Percentiles rank a stretch among this genome's conserved stretches.
phyloP scores from a whole-genome alignment of 345 rosid species.

The Salix viminalis region DNA sequence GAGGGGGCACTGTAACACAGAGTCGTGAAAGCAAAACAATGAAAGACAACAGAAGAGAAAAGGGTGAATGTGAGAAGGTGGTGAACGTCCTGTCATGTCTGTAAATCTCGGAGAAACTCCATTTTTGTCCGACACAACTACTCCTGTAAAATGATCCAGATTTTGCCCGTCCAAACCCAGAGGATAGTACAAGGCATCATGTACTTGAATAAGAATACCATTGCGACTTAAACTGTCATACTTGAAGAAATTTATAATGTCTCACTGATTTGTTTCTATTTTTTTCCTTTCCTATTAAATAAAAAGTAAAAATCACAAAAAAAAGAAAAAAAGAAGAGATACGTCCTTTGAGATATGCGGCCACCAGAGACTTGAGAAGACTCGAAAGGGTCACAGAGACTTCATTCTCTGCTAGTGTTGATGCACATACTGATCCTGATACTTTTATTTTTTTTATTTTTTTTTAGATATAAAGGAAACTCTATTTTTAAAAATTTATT shows the following conservation, averaged over 20 bases:
- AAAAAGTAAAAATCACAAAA: not conserved
- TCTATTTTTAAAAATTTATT: too few relatives aligned
- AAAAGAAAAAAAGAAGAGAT: not conserved
- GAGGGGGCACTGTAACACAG: not conserved
- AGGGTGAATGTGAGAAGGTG: constrained; percentile 15
- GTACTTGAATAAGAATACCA: not conserved
- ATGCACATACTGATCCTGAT: constrained; percentile 82
- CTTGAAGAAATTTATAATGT: not conserved
- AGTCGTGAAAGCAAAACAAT: not conserved
- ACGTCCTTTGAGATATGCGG: constrained; percentile 90
- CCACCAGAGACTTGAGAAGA: constrained; percentile 85
- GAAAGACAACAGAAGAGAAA: not conserved
- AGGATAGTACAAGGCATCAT: not conserved
- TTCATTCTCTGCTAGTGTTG: constrained; percentile 66
- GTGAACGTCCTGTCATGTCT: constrained; percentile 47
- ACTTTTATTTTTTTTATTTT: constrained; percentile 24
- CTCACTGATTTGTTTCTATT: not conserved
- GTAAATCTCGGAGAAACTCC: constrained; percentile 60
- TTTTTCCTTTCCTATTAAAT: not conserved
- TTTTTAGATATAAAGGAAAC: too few relatives aligned
- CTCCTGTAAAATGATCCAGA: constrained; percentile 58
- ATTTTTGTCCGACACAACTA: constrained; percentile 69
- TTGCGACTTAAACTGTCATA: not conserved
- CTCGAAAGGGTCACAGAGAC: constrained; percentile 74
- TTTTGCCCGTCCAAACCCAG: constrained; percentile 49